phyloP scores from a whole-genome alignment of 2,329 filamentous ascomycete species.

The Cladophialophora carrionii region DNA sequence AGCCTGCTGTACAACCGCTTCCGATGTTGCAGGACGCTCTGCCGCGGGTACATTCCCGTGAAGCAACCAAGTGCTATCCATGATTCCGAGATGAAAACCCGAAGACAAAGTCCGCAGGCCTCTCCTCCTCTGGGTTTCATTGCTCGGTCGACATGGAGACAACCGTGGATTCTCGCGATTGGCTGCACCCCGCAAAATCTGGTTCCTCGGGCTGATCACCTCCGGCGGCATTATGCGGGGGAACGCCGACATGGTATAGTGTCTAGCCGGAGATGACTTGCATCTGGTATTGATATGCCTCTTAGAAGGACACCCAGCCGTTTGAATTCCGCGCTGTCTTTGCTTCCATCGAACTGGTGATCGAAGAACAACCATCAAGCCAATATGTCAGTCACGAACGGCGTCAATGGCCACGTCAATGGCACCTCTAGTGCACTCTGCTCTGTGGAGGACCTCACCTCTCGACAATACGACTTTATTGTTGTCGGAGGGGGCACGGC shows the following conservation, averaged over 20 bases:
- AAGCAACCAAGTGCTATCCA: background rate
- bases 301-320: background rate
- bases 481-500: conserved; percentile 43
- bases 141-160: background rate
- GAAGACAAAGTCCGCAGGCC: background rate
- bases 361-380: background rate
- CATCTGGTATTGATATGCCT: background rate
- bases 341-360: background rate
- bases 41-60: background rate
- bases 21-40: background rate
- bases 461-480: conserved; percentile 40
- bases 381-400: conserved; percentile 23
- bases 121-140: background rate
- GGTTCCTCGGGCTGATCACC: conserved; percentile 12
- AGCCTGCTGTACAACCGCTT: background rate
- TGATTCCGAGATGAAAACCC: background rate
- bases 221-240: conserved; percentile 16
- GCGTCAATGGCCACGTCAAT: conserved; percentile 25
- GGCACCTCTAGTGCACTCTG: conserved; percentile 27
- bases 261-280: background rate
- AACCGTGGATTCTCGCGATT: background rate
- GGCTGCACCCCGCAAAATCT: conserved; percentile 3
- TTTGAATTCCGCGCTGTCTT: no score
- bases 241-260: conserved; percentile 3
- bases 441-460: conserved; percentile 31